Conservation (phyloP, 2,329 filamentous ascomycete species). For the Scedosporium dehoogii region DNA sequence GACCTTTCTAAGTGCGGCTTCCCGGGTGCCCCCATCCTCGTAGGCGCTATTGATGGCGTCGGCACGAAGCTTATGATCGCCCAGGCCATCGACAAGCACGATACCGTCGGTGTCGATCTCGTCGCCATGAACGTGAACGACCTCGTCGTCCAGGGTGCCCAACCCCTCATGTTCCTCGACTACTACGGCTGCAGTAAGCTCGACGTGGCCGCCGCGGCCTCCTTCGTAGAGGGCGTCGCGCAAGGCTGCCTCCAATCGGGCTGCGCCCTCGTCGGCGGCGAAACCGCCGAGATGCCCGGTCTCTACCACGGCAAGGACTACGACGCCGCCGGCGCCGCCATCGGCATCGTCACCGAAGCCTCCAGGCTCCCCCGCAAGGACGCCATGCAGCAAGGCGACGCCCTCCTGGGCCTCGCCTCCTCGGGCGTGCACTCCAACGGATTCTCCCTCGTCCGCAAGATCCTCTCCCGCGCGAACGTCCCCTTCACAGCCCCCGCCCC, state of each 20-base stretch:
- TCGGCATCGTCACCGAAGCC: slow-evolving; percentile 66
- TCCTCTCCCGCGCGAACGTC: slow-evolving; percentile 59
- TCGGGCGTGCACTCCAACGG: slow-evolving; percentile 92
- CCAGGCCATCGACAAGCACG: slow-evolving; percentile 78
- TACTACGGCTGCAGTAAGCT: slow-evolving; percentile 93
- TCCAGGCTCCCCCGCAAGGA: slow-evolving; percentile 65
- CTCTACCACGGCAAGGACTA: slow-evolving; percentile 86
- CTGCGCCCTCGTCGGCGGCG: slow-evolving; percentile 89
- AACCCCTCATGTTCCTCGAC: slow-evolving; percentile 93
- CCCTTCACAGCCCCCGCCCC: slow-evolving; percentile 64
- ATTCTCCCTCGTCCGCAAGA: slow-evolving; percentile 90
- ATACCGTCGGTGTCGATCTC: slow-evolving; percentile 91
- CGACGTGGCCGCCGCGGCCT: slow-evolving; percentile 63
- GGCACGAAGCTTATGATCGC: slow-evolving; percentile 97
- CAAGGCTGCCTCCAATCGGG: slow-evolving; percentile 75
- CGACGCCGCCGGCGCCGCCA: slow-evolving; percentile 82
- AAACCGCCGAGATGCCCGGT: slow-evolving; percentile 97
- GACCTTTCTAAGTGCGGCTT: slow-evolving; percentile 59
- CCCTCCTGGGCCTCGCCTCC: slow-evolving; percentile 77
- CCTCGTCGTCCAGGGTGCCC: slow-evolving; percentile 88
- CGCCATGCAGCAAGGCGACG: slow-evolving; percentile 71
- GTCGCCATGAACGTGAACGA: slow-evolving; percentile 99
- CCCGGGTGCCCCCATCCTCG: slow-evolving; percentile 57
- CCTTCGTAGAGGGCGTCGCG: slow-evolving; percentile 88
- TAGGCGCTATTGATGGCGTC: slow-evolving; percentile 93